Evolutionary conservation across 768 basidiomycete genomes (phyloP).

Genomic region (Zangia roseola): DNA sequence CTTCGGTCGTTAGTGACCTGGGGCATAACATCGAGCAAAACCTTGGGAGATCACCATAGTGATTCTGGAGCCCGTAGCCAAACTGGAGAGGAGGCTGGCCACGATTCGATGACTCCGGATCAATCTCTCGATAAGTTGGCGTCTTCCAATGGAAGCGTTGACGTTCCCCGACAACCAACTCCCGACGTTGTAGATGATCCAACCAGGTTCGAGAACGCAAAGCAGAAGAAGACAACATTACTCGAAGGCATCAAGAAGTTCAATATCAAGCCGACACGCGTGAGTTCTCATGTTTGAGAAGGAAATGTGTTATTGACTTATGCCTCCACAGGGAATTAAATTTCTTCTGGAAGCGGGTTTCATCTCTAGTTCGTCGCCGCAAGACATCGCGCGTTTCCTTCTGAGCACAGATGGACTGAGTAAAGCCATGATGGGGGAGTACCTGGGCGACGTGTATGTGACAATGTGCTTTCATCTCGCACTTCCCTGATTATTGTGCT

Average conservation of each 20-base stretch:
- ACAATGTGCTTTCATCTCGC: not conserved
- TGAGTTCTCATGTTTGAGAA: constrained; percentile 37
- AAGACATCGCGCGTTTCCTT: constrained; percentile 83
- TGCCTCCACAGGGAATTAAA: constrained; percentile 67
- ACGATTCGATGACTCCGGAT: constrained; percentile 56
- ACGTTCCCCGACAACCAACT: constrained; percentile 63
- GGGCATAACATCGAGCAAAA: constrained; percentile 59
- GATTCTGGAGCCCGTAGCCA: constrained; percentile 47
- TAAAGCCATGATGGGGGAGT: constrained; percentile 97
- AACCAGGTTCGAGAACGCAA: constrained; percentile 88
- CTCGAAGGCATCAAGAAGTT: constrained; percentile 97
- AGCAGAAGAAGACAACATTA: constrained; percentile 92
- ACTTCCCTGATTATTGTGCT: constrained; percentile 6
- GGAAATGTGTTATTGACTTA: not conserved
- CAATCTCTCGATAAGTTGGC: constrained; percentile 55
- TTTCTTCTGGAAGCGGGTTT: constrained; percentile 89
- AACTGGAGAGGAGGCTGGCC: constrained; percentile 49
- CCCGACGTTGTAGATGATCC: constrained; percentile 90
- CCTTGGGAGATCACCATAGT: constrained; percentile 31
- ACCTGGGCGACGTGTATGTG: constrained; percentile 91
- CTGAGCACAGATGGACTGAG: constrained; percentile 87
- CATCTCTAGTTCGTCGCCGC: constrained; percentile 67
- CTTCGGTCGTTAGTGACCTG: constrained; percentile 88
- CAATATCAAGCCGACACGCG: constrained; percentile 97
- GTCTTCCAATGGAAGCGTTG: constrained; percentile 45